Evolutionary conservation across 139 green algal species (phyloP).

Genomic region (Penium margaritaceum): DNA sequence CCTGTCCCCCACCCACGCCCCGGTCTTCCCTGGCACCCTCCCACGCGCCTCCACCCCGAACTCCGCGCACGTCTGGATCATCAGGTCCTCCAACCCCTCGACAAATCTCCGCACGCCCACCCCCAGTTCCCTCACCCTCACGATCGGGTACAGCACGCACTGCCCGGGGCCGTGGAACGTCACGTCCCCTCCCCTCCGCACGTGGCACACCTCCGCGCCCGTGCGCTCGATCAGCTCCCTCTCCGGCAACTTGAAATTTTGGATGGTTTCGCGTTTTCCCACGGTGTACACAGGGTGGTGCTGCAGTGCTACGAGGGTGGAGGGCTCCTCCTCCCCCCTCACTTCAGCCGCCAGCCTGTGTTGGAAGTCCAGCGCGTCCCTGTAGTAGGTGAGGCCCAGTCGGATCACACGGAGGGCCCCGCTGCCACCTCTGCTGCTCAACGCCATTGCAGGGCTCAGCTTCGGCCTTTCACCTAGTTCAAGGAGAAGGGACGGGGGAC

Average conservation of each 20-base stretch:
- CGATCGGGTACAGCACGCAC: slow-evolving; percentile 82
- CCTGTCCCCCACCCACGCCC: slow-evolving; percentile 72
- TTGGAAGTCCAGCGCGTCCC: not conserved
- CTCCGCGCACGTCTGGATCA: slow-evolving; percentile 53
- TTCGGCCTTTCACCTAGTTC: no score
- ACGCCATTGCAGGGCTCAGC: no score
- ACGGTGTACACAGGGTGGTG: slow-evolving; percentile 42
- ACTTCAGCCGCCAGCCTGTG: no score
- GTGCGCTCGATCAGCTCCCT: not conserved
- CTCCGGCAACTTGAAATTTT: slow-evolving; percentile 10
- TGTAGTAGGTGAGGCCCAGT: not conserved
- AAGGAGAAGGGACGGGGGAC: no score
- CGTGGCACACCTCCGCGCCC: slow-evolving; percentile 21
- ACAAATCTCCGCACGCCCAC: slow-evolving; percentile 77
- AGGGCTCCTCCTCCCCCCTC: not conserved
- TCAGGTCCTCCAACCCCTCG: slow-evolving; percentile 77
- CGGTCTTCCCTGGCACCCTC: slow-evolving; percentile 58
- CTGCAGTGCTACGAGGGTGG: slow-evolving; percentile 21
- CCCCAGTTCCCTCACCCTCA: slow-evolving; percentile 58
- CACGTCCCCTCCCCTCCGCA: slow-evolving; percentile 32
- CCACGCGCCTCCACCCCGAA: slow-evolving; percentile 52
- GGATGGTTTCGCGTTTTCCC: slow-evolving; percentile 11
- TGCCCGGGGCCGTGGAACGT: slow-evolving; percentile 57
- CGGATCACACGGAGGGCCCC: slow-evolving; percentile 5
- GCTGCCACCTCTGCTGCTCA: no score